These are phyloP conservation scores for Colletotrichum sp. DNA, from an alignment of 2,329 filamentous ascomycete genomes.

Conservation along the genomic window DNA sequence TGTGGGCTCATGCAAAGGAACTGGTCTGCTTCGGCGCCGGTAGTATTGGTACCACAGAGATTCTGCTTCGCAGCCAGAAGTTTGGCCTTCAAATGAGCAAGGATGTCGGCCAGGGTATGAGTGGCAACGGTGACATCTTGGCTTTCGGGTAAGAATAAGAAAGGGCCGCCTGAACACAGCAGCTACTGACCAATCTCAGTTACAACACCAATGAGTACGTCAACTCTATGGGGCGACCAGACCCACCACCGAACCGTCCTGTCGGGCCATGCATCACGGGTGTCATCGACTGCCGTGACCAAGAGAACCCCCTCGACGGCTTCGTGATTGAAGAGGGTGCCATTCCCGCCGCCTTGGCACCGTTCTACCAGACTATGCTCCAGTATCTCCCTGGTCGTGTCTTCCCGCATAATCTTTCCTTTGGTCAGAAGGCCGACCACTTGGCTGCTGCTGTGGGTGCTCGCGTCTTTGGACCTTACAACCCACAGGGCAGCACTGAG, in stretches of 20 bases:
- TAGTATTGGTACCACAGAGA: conserved; percentile 69
- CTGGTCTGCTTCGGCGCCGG: conserved; percentile 73
- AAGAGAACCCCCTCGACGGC: conserved; percentile 61
- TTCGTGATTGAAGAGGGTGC: conserved; percentile 70
- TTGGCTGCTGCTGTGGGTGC: conserved; percentile 54
- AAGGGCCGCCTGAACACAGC: conserved; percentile 9
- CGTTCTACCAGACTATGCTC: conserved; percentile 62
- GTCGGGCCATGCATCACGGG: conserved; percentile 68
- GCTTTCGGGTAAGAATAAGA: conserved; percentile 58
- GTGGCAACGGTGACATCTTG: conserved; percentile 72
- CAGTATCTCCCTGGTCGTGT: conserved; percentile 55
- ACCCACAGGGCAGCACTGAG: conserved; percentile 57
- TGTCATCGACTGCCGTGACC: conserved; percentile 63
- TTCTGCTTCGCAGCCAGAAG: conserved; percentile 63
- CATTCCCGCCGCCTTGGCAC: conserved; percentile 60
- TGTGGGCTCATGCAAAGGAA: conserved; percentile 71
- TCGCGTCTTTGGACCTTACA: conserved; percentile 63
- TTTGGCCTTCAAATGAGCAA: conserved; percentile 63
- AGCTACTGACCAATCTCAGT: conserved; percentile 29
- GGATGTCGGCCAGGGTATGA: conserved; percentile 63
- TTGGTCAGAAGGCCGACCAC: conserved; percentile 47
- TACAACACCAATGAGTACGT: conserved; percentile 64
- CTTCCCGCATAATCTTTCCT: conserved; percentile 38
- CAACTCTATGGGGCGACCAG: conserved; percentile 58
- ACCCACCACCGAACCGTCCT: conserved; percentile 54